Evolutionary conservation across 1,284 basidiomycete species (phyloP), one percentile per base, ranked within the genome.

Genomic region (Tetrapyrgos nigripes): DNA sequence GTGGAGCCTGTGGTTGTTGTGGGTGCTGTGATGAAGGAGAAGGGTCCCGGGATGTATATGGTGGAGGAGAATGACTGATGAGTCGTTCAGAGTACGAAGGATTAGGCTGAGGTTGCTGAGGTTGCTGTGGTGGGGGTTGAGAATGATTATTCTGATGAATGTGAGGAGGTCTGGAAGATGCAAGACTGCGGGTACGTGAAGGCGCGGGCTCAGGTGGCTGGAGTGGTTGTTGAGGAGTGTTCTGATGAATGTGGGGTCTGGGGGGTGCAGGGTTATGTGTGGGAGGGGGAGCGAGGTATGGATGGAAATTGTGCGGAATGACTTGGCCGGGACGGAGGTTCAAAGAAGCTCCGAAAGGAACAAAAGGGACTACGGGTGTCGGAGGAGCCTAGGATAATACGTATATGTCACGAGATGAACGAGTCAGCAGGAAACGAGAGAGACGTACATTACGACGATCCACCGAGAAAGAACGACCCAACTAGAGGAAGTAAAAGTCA

Each of bases 261-360:
- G 60, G 64, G 31, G 59, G 55, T 40, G 59, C 57, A 56, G 45
- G 48, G 47, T 47, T 52, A 9, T 55, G 55, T 48, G n/a, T 40
- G 49, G 55, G 59, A 28, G 64, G 49, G 40, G 59, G 59, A 17
- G 53, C 53, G 14, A 49, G 46, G 24, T 61, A 53, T n/a, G 53
- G 60, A 9, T 58, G 66, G 60, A 52, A 65, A 48, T 54, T 63
- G 47, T 61, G 69, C 8, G 76, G 81, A 26, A 84, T 73, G 45
- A 85, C 75, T 69, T 86, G 83, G 24, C 84, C 84, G 27, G 84
- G 84, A n/a, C 73, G 70, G 21, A 85, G 71, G 58, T 80, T 79
- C 24, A 84, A 66, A 33, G 80, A 74, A 40, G 81, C 67, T 17
- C 75, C 73, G 43, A 70, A 56, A 21, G 59, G 50, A 19, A 61